phyloP scores from a whole-genome alignment of 768 basidiomycete species.

The Russula sp. region DNA sequence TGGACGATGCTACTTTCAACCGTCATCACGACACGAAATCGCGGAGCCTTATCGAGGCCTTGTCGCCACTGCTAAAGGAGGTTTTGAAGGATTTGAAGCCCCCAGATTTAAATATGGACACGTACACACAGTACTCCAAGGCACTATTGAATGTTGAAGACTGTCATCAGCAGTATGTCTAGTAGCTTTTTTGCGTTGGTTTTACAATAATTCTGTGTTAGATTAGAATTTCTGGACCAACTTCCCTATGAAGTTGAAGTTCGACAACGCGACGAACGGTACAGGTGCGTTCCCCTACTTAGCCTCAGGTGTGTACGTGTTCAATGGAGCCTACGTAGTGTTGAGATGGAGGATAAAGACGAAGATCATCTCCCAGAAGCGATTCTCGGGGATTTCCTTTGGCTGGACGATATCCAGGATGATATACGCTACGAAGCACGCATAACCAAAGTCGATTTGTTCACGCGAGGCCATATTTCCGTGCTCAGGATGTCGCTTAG shows the following conservation, averaged over 20 bases:
- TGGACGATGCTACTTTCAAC: not conserved
- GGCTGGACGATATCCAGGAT: conserved; percentile 12
- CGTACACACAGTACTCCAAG: conserved; percentile 9
- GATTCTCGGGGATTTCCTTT: conserved; percentile 9
- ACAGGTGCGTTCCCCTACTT: not conserved
- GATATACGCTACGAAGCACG: conserved; percentile 18
- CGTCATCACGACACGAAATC: not conserved
- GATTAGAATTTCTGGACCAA: conserved; percentile 5
- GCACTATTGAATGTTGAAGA: conserved; percentile 22
- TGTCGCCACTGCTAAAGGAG: too few relatives aligned
- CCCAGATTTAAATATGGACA: not conserved
- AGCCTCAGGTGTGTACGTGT: not conserved
- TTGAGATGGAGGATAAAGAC: conserved; percentile 9
- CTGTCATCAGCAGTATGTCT: conserved; percentile 46
- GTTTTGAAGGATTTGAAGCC: not conserved
- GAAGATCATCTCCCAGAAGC: conserved; percentile 16
- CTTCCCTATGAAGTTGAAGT: not conserved
- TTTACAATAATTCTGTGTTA: conserved; percentile 31
- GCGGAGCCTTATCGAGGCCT: not conserved
- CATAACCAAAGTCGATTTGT: not conserved
- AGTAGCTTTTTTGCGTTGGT: conserved; percentile 2
- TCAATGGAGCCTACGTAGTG: not conserved
- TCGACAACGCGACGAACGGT: not conserved
- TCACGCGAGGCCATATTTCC: conserved; percentile 12
- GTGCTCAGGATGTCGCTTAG: conserved; percentile 45